A percentile compares a stretch with the other conserved stretches of the same genome.
Conservation (phyloP, 2,329 filamentous ascomycete genomes). For the Talaromyces sp. region DNA sequence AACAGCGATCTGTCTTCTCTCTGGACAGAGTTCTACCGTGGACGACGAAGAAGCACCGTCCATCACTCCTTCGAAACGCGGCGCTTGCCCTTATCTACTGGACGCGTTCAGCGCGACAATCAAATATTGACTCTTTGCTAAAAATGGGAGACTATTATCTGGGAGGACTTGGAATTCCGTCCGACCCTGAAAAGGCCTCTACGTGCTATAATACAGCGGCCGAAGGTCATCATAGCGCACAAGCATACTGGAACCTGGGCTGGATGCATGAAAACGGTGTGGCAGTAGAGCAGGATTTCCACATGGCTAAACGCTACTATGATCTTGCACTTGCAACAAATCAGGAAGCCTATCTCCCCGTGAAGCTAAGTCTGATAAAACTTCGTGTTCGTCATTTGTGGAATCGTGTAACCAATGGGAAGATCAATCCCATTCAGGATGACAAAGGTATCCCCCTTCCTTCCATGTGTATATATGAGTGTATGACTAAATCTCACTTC, state of each 20-base stretch:
- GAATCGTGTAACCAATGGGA: slow-evolving; percentile 89
- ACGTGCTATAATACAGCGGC: slow-evolving; percentile 90
- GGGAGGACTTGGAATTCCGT: slow-evolving; percentile 67
- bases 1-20: slow-evolving; percentile 60
- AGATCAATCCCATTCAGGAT: slow-evolving; percentile 85
- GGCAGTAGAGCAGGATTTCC: slow-evolving; percentile 89
- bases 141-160: slow-evolving; percentile 99
- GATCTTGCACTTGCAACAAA: slow-evolving; percentile 90
- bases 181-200: slow-evolving; percentile 79
- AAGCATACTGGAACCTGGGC: slow-evolving; percentile 93
- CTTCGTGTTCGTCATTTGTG: slow-evolving; percentile 81
- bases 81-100: slow-evolving; percentile 81
- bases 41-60: slow-evolving; percentile 36
- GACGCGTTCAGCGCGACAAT: slow-evolving; percentile 89
- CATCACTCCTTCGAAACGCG: slow-evolving; percentile 54
- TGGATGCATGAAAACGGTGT: slow-evolving; percentile 99
- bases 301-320: slow-evolving; percentile 94
- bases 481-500: not conserved
- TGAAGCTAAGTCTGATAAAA: slow-evolving; percentile 82
- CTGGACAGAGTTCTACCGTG: slow-evolving; percentile 53
- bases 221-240: slow-evolving; percentile 85
- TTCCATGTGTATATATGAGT: not conserved
- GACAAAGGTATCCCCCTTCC: slow-evolving; percentile 66
- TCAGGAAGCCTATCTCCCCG: slow-evolving; percentile 87
- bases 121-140: slow-evolving; percentile 87